Evolutionary conservation across 2,329 filamentous ascomycete genomes (phyloP).

Genomic region (Diaporthe citriasiana): DNA sequence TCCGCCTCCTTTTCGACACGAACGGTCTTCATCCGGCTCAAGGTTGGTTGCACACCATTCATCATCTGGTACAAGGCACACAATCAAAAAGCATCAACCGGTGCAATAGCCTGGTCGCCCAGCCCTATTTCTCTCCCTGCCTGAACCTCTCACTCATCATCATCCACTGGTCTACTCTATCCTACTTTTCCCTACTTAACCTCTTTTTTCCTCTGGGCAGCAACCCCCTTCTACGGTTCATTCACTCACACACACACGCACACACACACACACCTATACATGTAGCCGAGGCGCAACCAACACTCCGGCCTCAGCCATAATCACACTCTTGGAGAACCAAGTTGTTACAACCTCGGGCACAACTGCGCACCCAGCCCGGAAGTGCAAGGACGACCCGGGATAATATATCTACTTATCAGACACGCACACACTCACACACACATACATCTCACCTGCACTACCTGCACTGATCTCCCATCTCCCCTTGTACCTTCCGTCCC

Average conservation of each 20-base stretch:
- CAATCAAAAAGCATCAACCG: slow-evolving; percentile 2
- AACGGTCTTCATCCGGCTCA: slow-evolving; percentile 39
- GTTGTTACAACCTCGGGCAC: slow-evolving; percentile 5
- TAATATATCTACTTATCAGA: slow-evolving; percentile 13
- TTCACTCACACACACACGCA: not conserved
- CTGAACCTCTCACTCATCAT: not conserved
- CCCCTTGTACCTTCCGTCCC: slow-evolving; percentile 16
- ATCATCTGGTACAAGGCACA: not conserved
- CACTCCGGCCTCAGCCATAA: slow-evolving; percentile 4
- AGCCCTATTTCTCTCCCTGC: not conserved
- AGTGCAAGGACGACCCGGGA: slow-evolving; percentile 18
- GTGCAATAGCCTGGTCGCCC: slow-evolving; percentile 16
- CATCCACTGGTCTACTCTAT: not conserved
- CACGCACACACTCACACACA: not conserved
- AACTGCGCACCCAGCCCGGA: slow-evolving; percentile 7
- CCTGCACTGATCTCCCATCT: slow-evolving; percentile 13
- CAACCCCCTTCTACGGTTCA: not conserved
- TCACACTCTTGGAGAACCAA: not conserved
- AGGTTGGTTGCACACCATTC: slow-evolving; percentile 38
- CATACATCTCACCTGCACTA: not conserved
- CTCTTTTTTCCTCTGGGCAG: not conserved
- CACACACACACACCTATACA: too few species aligned
- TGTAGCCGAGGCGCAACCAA: slow-evolving; percentile 7
- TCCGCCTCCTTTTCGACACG: slow-evolving; percentile 35
- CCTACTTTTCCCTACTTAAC: not conserved